phyloP scores from a whole-genome alignment of 257 asterid species.

The Cruciata laevipes region DNA sequence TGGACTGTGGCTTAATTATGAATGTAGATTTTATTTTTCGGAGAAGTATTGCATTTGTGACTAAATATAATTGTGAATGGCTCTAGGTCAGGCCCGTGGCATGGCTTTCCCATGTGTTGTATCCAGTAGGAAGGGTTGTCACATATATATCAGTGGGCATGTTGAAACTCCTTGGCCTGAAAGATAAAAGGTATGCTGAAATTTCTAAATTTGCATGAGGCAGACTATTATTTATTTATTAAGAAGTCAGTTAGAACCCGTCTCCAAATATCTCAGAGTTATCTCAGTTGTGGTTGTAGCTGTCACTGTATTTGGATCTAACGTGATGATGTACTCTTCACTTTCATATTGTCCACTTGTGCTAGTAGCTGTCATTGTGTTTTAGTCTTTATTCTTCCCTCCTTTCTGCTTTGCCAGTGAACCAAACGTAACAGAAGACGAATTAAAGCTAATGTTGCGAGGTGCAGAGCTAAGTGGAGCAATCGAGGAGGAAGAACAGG shows the following conservation, averaged over 20 bases:
- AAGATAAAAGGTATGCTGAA: slow-evolving; percentile 71
- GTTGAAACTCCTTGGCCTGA: slow-evolving; percentile 88
- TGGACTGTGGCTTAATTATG: neutral
- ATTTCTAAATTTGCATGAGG: neutral
- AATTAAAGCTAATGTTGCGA: slow-evolving; percentile 90
- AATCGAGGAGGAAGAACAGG: slow-evolving; percentile 99
- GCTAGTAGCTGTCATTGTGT: neutral
- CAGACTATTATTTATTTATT: neutral
- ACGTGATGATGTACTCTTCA: neutral
- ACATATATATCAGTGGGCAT: slow-evolving; percentile 97
- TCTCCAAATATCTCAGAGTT: neutral
- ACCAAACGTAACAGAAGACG: slow-evolving; percentile 97
- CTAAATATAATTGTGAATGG: slow-evolving; percentile 27
- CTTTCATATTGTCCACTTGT: neutral
- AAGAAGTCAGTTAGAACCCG: neutral
- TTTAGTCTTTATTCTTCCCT: slow-evolving; percentile 2
- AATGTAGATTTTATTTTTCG: neutral
- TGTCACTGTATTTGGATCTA: neutral
- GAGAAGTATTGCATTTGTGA: slow-evolving; percentile 8
- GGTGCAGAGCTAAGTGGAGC: slow-evolving; percentile 99
- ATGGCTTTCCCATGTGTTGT: slow-evolving; percentile 86
- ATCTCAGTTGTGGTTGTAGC: neutral
- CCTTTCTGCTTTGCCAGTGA: slow-evolving; percentile 47
- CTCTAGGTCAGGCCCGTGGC: slow-evolving; percentile 99
- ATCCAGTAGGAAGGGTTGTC: slow-evolving; percentile 97